Base-by-base conservation (phyloP, 23 red algal species). In the Agarophyton chilense region DNA sequence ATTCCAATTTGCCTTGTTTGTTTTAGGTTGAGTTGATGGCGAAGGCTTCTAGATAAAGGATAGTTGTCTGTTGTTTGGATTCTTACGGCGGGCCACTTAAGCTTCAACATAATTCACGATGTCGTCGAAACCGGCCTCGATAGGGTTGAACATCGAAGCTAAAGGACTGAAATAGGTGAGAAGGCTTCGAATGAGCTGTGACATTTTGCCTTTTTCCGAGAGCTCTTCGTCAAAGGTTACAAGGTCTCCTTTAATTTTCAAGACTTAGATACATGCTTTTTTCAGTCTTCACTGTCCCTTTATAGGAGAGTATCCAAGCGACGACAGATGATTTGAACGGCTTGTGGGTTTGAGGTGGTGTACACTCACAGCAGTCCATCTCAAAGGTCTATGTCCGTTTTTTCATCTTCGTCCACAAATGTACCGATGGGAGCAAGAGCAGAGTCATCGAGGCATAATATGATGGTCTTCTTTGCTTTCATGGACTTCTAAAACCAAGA, bases 371-470 rank as follows among this genome's bases (percentile, higher is more conserved):
- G 42, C 36, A 87, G 49, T 45, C 74, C 35, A n/a, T 72, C 43
- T 45, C 82, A 60, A 24, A 76, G 82, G 11, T 87, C 82, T 43
- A 32, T 51, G 26, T 63, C 65, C n/a, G 82, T 72, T 45, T 75
- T 74, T 0, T 58, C n/a, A 38, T 87, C 62, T 19, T 87, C 65
- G 53, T 87, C 82, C 10, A 19, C 34, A 57, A 87, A 35, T 4
- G 22, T 51, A 18, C 82, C 10, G 0, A 44, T 44, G 22, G 45
- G 65, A 43, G 82, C 55, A 1, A 42, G 63, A 22, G 47, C 6
- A 6, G 51, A 54, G 51, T 54, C 51, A 54, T 21, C 51, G 14
- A 54, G 13, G n/a, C 51, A 54, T 18, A 54, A 21, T 14, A 21
- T 54, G 51, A 54, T 54, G 14, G 7, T 54, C 17, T 21, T 54